Conservation (phyloP, 441 rosid species). For the Melastoma candidum region DNA sequence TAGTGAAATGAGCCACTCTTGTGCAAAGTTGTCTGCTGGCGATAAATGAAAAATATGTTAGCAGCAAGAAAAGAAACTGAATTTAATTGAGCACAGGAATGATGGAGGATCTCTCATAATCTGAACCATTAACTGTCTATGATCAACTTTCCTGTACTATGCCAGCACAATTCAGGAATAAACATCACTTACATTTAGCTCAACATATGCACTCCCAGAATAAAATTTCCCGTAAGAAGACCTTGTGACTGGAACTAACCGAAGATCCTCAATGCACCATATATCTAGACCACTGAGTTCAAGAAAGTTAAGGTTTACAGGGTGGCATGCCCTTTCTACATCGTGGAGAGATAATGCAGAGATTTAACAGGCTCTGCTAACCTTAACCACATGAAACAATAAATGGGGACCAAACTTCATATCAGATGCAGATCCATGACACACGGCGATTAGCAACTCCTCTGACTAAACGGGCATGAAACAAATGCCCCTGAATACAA, state of each 20-base stretch:
- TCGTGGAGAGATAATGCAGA: background rate
- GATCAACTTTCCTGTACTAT: too few species aligned
- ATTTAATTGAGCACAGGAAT: too few species aligned
- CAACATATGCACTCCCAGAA: slow-evolving; percentile 57
- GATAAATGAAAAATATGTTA: background rate
- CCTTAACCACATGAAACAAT: too few species aligned
- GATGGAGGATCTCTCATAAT: too few species aligned
- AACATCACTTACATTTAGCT: slow-evolving; percentile 44
- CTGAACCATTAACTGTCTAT: too few species aligned
- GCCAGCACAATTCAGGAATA: background rate
- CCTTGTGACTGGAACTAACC: slow-evolving; percentile 42
- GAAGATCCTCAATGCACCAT: slow-evolving; percentile 60
- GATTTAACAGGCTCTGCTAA: background rate
- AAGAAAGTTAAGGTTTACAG: slow-evolving; percentile 11
- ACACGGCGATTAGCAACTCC: background rate
- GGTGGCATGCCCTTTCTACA: background rate
- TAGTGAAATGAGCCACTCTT: slow-evolving; percentile 46
- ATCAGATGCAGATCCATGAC: background rate
- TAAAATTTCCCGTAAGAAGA: slow-evolving; percentile 60
- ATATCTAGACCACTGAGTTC: slow-evolving; percentile 61
- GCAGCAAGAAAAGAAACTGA: background rate
- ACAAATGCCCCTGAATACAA: background rate
- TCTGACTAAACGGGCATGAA: background rate
- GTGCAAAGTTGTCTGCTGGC: slow-evolving; percentile 44
- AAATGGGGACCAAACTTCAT: too few species aligned